Base-by-base conservation (phyloP, 164 flowering plant genomes). In the Piper longum region DNA sequence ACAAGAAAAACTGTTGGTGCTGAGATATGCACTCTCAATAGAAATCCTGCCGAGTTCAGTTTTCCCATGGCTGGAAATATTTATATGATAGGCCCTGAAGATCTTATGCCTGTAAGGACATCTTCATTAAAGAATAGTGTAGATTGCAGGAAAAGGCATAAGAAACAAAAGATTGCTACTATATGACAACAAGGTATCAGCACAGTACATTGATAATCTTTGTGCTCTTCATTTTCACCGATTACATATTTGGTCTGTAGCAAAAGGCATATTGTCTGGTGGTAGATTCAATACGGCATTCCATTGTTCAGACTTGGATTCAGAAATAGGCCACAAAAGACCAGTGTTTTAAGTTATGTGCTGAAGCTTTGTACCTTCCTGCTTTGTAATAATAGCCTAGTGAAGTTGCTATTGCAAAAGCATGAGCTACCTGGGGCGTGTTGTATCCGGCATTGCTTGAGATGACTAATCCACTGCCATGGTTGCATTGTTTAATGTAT, bases 41-140 rank as follows among this genome's bases (percentile, higher is more conserved):
- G 79, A 76, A 89, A 89, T 75, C 97, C 97, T 16, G 88, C 91
- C 73, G 97, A 89, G 40, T 85, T 87, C 67, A 80, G 71, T 70
- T 40, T 70, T 16, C 89, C 88, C 12, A 90, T 67, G 67, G 76
- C 76, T 52, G 81, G 79, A 70, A 87, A 84, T 66, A 43, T 13
- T 4, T 85, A 71, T 74, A 87, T 82, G 79, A 79, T 81, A 48
- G 64, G 67, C 16, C 79, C 74, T 48, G 76, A 72, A 64, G 82
- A 77, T 61, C 75, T 79, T 36, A 81, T 68, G 67, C 61, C 55
- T 57, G 42, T 58, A 62, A 78, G 73, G 69, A 19, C 8, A n/a
- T 14, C 14, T 55, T 42, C 41, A 11, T 65, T 69, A 17, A 48
- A 44, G 55, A 70, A 67, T 36, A 73, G 61, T 57, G 41, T 55